Evolutionary conservation across 106 monocot genomes (phyloP).

Genomic region (Dendrobium officinale): DNA sequence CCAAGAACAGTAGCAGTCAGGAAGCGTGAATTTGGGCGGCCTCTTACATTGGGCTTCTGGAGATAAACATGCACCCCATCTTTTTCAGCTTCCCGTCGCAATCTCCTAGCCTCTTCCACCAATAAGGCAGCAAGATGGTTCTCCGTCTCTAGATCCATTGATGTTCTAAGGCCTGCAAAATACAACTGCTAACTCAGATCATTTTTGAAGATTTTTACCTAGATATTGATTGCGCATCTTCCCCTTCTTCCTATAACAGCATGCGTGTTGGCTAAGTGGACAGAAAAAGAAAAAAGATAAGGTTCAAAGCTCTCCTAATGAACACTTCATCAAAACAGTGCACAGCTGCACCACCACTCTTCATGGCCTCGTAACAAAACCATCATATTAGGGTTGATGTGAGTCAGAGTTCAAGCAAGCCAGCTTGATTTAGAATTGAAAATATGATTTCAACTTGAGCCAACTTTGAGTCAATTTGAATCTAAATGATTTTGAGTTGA

Average conservation of each 20-base stretch:
- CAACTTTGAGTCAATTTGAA: no score
- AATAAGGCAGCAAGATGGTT: conserved; percentile 75
- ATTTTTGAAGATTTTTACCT: background rate
- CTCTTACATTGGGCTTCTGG: conserved; percentile 56
- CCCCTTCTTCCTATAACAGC: background rate
- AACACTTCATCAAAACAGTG: background rate
- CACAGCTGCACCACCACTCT: background rate
- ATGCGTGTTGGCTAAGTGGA: background rate
- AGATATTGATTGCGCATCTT: background rate
- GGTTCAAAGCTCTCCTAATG: background rate
- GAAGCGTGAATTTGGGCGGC: conserved; percentile 88
- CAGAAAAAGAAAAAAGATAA: background rate
- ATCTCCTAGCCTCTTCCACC: conserved; percentile 82
- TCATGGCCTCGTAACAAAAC: background rate
- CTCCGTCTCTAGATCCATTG: conserved; percentile 93
- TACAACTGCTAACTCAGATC: background rate
- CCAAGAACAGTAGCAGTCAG: conserved; percentile 96
- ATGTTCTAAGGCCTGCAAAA: background rate
- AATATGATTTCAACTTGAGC: no score
- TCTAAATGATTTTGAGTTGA: no score
- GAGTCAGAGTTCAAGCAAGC: no score
- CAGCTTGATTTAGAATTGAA: no score
- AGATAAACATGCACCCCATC: conserved; percentile 91
- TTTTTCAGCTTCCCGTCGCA: conserved; percentile 63
- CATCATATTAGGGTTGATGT: background rate